Evolutionary conservation across 2,329 filamentous ascomycete genomes (phyloP).

Genomic region (Verruconis gallopava): DNA sequence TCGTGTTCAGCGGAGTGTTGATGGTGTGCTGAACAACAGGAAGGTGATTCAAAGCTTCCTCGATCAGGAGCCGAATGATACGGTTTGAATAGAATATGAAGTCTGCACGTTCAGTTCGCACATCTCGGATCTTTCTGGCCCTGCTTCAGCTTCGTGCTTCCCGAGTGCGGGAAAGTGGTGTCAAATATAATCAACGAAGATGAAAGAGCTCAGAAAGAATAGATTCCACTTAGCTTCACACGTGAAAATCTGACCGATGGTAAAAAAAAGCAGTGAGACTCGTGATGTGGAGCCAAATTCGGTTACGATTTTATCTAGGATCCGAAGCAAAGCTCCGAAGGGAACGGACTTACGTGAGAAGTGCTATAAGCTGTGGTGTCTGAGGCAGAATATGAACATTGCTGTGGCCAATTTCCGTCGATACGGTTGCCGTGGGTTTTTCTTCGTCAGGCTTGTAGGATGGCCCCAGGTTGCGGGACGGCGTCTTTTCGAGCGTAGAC

Average conservation of each 20-base stretch:
- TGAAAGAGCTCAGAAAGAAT: neutral
- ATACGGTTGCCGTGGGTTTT: conserved; percentile 81
- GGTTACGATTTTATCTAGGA: too few species aligned
- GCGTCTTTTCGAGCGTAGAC: conserved; percentile 4
- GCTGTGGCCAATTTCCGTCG: conserved; percentile 63
- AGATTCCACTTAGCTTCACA: too few species aligned
- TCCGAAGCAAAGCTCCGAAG: too few species aligned
- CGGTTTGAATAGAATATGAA: conserved; percentile 99
- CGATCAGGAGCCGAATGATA: conserved; percentile 90
- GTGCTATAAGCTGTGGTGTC: conserved; percentile 90
- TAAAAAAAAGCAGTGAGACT: too few species aligned
- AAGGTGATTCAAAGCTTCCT: conserved; percentile 93
- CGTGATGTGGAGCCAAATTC: too few species aligned
- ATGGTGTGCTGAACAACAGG: conserved; percentile 81
- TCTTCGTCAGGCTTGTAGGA: conserved; percentile 62
- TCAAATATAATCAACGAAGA: conserved; percentile 3
- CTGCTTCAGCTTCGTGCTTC: neutral
- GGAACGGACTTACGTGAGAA: conserved; percentile 68
- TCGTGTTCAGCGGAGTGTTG: conserved; percentile 77
- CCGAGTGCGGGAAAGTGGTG: neutral
- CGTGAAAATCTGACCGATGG: too few species aligned
- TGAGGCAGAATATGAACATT: conserved; percentile 86
- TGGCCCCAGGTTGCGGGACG: conserved; percentile 47
- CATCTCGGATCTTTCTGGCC: conserved; percentile 82
- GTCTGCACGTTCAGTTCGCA: conserved; percentile 78